Evolutionary conservation across 2,329 filamentous ascomycete species (phyloP), one percentile per base, ranked within the genome.

Genomic region (Sarocladium oryzae): DNA sequence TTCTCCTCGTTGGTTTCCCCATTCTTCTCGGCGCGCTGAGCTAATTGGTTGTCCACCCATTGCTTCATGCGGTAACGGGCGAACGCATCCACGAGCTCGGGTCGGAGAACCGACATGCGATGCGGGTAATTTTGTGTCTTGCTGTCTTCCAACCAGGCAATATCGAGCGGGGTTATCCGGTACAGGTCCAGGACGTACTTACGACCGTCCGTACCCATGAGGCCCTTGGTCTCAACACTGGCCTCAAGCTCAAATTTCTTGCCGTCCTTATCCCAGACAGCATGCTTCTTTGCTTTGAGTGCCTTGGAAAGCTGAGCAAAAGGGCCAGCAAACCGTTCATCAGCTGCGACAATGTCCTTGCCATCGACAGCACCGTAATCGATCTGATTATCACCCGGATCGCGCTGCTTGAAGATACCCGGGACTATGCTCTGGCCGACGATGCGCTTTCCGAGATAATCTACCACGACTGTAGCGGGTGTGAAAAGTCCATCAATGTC

Each of bases 161-260:
- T 84, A 67, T 99, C 93, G 52, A 97, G 73, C 5, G 93, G 93
- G 2, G 93, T 95, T 56, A 97, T 86, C 53, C 93, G 84, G 74
- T 99, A 99, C 50, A 99, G 74, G 62, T 99, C 93, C 49, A 99
- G 80, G n/a, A 96, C 89, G 64, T 99, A 99, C 67, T 96, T 96
- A 60, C 93, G 83, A 33, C 91, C 93, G 63, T 99, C 93, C 1
- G 93, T 99, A 45, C 93, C 93, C 60, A 99, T 77, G n/a, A 99
- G 76, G 50, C 93, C 93, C 75, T 99, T 99, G 50, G 93, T 99
- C 71, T 99, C 93, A 13, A 99, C 91, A 61, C 91, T 97, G 36
- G 88, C 89, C 68, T 97, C 92, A 3, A 99, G 77, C 55, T 96
- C 89, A 61, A 96, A 90, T 55, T 86, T 83, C 69, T 90, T 87